Evolutionary conservation across 1,139 yeast species (phyloP), one percentile per base, ranked within the genome.

Genomic region (Candida albicans): DNA sequence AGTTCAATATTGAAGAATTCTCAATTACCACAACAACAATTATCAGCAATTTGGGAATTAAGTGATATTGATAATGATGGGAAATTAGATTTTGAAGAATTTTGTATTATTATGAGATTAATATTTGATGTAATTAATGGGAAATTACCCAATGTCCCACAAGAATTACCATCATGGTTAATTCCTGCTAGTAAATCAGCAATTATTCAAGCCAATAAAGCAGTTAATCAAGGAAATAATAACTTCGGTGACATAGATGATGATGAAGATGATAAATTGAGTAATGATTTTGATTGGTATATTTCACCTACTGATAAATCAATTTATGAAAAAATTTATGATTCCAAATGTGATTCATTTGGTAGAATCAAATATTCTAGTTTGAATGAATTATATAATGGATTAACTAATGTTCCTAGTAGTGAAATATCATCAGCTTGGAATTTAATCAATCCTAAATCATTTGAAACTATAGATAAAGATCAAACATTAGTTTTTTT

Each of bases 31-130:
- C 90, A 89, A 48, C 76, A 79, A 31, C 82, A 89, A 58, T 73
- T 95, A 52, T 83, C 88, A 37, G 77, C 81, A 61, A 82, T 95
- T 35, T 93, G 99, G 99, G 89, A 87, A 54, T 68, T 93, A 37
- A 85, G 96, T 12, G 99, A 93, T 62, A 89, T 93, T 43, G 99
- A 93, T 64, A 79, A 80, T 45, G 99, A 93, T 64, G 97, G 96
- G 15, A 75, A 75, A 54, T 75, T 93, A 54, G 99, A 95, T 64
- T 93, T 93, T 62, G 99, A 93, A 64, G 99, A 93, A 67, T 93
- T 93, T 64, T 93, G 98, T 62, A 89, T 93, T 50, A 93, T 98
- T 45, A 95, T 93, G 99, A 77, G 97, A 52, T 76, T 93, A 49
- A 87, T 91, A 40, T 95, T 90, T 62, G 99, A 93, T 63, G 67